Evolutionary conservation across 768 basidiomycete species (phyloP).

Genomic region (Pleurotus salmoneostramineus): DNA sequence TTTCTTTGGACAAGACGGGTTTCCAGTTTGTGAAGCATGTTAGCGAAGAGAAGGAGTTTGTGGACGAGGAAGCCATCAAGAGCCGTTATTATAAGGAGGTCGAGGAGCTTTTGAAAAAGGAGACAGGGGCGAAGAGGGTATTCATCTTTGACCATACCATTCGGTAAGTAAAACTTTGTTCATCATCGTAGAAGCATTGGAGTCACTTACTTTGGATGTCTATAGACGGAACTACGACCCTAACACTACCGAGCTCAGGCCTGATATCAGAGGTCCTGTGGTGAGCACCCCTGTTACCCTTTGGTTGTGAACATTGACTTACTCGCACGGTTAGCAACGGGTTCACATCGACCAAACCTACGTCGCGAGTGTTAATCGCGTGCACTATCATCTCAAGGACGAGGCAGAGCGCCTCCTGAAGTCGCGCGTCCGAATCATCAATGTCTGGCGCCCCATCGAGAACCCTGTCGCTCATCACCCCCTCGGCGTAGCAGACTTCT

Average conservation of each 20-base stretch:
- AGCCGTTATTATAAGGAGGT: conserved; percentile 36
- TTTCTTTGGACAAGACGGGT: conserved; percentile 27
- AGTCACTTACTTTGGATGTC: conserved; percentile 11
- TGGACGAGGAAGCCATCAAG: conserved; percentile 28
- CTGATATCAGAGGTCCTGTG: background rate
- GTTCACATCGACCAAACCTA: conserved; percentile 39
- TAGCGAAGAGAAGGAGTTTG: conserved; percentile 24
- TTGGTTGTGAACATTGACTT: background rate
- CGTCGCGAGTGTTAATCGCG: conserved; percentile 27
- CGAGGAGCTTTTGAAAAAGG: conserved; percentile 28
- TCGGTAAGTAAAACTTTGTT: conserved; percentile 1
- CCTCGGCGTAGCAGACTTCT: conserved; percentile 36
- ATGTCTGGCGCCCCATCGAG: conserved; percentile 41
- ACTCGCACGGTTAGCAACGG: conserved; percentile 7
- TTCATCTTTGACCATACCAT: conserved; percentile 39
- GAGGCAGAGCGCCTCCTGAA: conserved; percentile 27
- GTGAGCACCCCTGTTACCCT: background rate
- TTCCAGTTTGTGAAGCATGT: conserved; percentile 26
- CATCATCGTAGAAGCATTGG: background rate
- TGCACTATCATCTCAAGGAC: conserved; percentile 32
- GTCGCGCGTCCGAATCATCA: conserved; percentile 40
- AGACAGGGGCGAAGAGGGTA: conserved; percentile 32
- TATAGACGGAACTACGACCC: conserved; percentile 9
- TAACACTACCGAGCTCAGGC: background rate
- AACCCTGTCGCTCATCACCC: conserved; percentile 34